Conservation (phyloP, 331 rosid genomes). For the Pyrus hybrid region DNA sequence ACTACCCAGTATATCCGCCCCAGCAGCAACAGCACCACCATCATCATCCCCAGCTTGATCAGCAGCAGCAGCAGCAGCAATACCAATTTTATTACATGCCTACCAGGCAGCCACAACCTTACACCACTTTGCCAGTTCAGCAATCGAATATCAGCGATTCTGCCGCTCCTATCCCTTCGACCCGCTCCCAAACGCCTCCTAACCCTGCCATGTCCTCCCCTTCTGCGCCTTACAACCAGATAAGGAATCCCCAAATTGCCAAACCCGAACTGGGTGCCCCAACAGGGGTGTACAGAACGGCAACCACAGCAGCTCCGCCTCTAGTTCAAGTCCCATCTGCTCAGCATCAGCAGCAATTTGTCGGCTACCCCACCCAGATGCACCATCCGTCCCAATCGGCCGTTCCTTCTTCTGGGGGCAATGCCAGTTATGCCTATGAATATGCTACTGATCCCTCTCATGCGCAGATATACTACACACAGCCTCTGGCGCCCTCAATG, state of each 20-base stretch:
- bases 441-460: conserved; percentile 59
- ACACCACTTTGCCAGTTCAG: conserved; percentile 56
- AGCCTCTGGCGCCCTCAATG: conserved; percentile 65
- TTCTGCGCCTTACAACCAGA: conserved; percentile 45
- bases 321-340: conserved; percentile 64
- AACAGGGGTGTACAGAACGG: conserved; percentile 54
- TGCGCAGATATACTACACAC: conserved; percentile 72
- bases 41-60: conserved; percentile 54
- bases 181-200: conserved; percentile 52
- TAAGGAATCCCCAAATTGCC: conserved; percentile 50
- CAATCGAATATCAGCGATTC: conserved; percentile 57
- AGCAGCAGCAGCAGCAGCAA: conserved; percentile 58
- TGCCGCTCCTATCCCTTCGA: conserved; percentile 34
- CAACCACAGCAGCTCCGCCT: conserved; percentile 48
- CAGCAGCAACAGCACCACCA: conserved; percentile 50
- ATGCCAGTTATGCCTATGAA: conserved; percentile 54
- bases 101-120: conserved; percentile 67
- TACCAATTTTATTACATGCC: conserved; percentile 53
- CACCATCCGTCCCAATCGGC: conserved; percentile 83
- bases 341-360: conserved; percentile 64
- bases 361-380: conserved; percentile 64
- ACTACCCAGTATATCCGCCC: conserved; percentile 74
- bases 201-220: conserved; percentile 45
- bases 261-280: conserved; percentile 54
- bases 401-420: conserved; percentile 40